Evolutionary conservation across 495 filamentous ascomycete species (phyloP), one percentile per base, ranked within the genome.

Genomic region (Aspergillus homomorphus): DNA sequence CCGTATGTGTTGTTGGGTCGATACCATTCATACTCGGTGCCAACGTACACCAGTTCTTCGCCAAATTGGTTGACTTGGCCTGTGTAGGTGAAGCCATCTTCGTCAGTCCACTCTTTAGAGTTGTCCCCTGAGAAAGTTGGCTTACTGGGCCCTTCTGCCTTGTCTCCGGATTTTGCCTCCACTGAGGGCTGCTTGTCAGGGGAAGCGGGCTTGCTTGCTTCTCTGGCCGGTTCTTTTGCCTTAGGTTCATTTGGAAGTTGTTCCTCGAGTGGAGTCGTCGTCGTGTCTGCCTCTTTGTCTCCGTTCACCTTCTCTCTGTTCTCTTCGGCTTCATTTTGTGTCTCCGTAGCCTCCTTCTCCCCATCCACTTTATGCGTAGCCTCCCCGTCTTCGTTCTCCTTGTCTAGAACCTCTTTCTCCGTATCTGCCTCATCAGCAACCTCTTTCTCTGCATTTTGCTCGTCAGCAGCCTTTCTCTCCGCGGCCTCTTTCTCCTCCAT

Each of bases 1-100:
- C 48, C 48, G 23, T 51, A 51, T 0, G 48, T 51, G 48, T 51
- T 51, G 48, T 51, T 51, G 24, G 48, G 48, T 12, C 48, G 48
- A 28, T 33, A 51, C 48, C 48, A 51, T 18, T 26, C 48, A 23
- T 51, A 51, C 15, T 18, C 48, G 23, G 19, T 9, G 15, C 23
- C 48, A 51, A 51, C 48, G 18, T 24, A 8, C 15, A 51, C 24
- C 23, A 51, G 48, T 19, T 51, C 48, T 10, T 51, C 48, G 48
- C 48, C 48, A 23, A 51, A 51, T 18, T 24, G 2, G 15, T 51
- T 51, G 16, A 51, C 3, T 30, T 30, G 23, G 23, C 23, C 48
- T 51, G 48, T 50, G 46, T 50, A 51, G 15, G 28, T 30, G 24
- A 51, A 51, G 23, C 15, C 48, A 6, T 30, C 48, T n/a, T 6